Conservation (phyloP, 2,329 filamentous ascomycete genomes). For the Pseudogymnoascus sp. region DNA sequence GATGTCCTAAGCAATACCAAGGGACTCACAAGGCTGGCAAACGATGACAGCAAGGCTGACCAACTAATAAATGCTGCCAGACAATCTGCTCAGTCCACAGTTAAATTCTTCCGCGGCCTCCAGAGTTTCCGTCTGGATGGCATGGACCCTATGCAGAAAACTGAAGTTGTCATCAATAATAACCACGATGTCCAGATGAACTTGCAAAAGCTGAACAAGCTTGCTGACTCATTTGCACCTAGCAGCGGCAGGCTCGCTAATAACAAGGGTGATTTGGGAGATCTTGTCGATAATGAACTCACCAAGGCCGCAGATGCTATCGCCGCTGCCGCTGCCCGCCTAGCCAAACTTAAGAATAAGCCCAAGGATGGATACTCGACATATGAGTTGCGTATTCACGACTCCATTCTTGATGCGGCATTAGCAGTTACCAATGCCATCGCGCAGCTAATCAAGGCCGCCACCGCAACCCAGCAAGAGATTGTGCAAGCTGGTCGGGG, state of each 20-base stretch:
- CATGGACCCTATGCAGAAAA: constrained; percentile 84
- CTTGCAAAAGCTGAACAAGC: constrained; percentile 84
- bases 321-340: constrained; percentile 77
- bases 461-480: constrained; percentile 85
- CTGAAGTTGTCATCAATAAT: constrained; percentile 93
- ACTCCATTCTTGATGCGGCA: constrained; percentile 87
- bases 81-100: constrained; percentile 74
- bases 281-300: constrained; percentile 85
- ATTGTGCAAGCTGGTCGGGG: constrained; percentile 91
- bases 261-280: constrained; percentile 76
- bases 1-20: constrained; percentile 96
- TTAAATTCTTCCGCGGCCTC: constrained; percentile 89
- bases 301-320: constrained; percentile 93
- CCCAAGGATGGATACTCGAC: constrained; percentile 92
- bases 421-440: constrained; percentile 92
- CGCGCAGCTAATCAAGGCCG: constrained; percentile 86
- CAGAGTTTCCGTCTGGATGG: constrained; percentile 91
- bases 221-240: constrained; percentile 84
- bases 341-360: constrained; percentile 91
- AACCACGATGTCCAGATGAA: constrained; percentile 95
- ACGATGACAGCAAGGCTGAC: constrained; percentile 90
- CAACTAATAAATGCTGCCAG: constrained; percentile 74
- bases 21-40: constrained; percentile 83
- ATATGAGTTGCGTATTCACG: constrained; percentile 92
- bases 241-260: constrained; percentile 73